A percentile compares a stretch with the other conserved stretches of the same genome.
Conservation (phyloP, 2,329 filamentous ascomycete genomes). For the Ramularia endophylla region DNA sequence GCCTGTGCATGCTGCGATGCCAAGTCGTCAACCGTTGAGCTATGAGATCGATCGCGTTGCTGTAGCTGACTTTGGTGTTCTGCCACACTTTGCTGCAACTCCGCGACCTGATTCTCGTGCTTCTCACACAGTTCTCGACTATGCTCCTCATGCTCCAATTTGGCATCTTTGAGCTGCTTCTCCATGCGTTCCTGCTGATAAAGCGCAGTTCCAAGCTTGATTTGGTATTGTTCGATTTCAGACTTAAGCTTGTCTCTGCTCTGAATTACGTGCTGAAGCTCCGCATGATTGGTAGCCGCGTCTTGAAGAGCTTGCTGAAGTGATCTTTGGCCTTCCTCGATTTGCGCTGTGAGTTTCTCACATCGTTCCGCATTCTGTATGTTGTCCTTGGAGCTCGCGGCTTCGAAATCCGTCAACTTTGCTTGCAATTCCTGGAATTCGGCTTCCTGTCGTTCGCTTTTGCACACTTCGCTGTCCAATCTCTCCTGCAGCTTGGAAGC, state of each 20-base stretch:
- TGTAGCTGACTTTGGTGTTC: neutral
- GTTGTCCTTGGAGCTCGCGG: slow-evolving; percentile 3
- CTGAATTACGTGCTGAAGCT: slow-evolving; percentile 6
- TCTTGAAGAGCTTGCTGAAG: slow-evolving; percentile 11
- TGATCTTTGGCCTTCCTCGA: slow-evolving; percentile 12
- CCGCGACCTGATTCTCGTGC: slow-evolving; percentile 3
- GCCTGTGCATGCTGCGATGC: slow-evolving; percentile 5
- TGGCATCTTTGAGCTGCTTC: slow-evolving; percentile 10
- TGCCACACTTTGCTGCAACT: neutral
- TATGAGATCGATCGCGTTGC: slow-evolving; percentile 2
- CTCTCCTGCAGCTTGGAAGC: slow-evolving; percentile 13
- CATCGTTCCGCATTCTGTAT: slow-evolving; percentile 4
- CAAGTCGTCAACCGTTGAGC: neutral
- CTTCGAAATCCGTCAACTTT: slow-evolving; percentile 16
- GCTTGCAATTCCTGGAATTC: slow-evolving; percentile 10
- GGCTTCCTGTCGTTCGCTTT: slow-evolving; percentile 10
- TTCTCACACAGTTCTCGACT: slow-evolving; percentile 1
- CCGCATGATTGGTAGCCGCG: slow-evolving; percentile 7
- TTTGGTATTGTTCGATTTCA: slow-evolving; percentile 9
- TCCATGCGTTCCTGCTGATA: slow-evolving; percentile 7
- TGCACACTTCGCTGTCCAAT: slow-evolving; percentile 8
- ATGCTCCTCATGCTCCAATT: slow-evolving; percentile 6
- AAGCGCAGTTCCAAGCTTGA: slow-evolving; percentile 5
- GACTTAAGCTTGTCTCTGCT: slow-evolving; percentile 9
- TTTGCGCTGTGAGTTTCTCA: slow-evolving; percentile 9